Percentiles rank a stretch among this genome's conserved stretches.
Conservation (phyloP, 2,329 filamentous ascomycete species). For the Colletotrichum siamense region DNA sequence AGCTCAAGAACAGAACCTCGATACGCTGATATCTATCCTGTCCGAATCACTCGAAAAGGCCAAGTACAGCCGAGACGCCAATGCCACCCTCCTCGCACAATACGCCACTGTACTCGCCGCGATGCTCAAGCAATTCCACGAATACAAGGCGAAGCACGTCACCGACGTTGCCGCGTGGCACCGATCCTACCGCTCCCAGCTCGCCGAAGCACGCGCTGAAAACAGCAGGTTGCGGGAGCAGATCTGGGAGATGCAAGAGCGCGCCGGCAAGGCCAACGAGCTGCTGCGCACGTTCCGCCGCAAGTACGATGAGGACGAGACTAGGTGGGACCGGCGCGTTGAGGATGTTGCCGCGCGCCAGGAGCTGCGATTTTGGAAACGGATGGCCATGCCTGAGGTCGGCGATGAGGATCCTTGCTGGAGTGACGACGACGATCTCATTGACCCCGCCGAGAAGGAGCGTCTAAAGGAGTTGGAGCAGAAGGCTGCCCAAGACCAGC, state of each 20-base stretch:
- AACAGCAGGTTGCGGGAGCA: conserved; percentile 68
- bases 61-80: conserved; percentile 65
- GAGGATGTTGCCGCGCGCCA: conserved; percentile 59
- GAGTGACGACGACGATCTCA: conserved; percentile 70
- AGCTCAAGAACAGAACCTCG: conserved; percentile 66
- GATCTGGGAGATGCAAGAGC: conserved; percentile 70
- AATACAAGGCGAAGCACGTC: conserved; percentile 69
- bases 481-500: conserved; percentile 43
- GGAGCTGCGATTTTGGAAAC: conserved; percentile 70
- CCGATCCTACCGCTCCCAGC: conserved; percentile 68
- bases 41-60: conserved; percentile 67
- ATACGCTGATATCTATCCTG: conserved; percentile 65
- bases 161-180: conserved; percentile 69
- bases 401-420: conserved; percentile 65
- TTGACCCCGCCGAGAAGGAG: conserved; percentile 66
- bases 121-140: conserved; percentile 69
- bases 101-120: conserved; percentile 62
- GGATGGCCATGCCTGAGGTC: conserved; percentile 67
- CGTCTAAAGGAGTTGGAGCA: conserved; percentile 57
- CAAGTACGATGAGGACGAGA: conserved; percentile 61
- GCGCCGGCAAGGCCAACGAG: conserved; percentile 64
- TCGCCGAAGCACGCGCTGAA: conserved; percentile 69
- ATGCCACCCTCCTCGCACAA: conserved; percentile 61
- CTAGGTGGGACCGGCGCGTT: conserved; percentile 58
- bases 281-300: conserved; percentile 61